A percentile compares a stretch with the other conserved stretches of the same genome.
These are phyloP conservation scores for Pezicula carpinea DNA, from an alignment of 2,329 filamentous ascomycete species.

Conservation along the genomic window DNA sequence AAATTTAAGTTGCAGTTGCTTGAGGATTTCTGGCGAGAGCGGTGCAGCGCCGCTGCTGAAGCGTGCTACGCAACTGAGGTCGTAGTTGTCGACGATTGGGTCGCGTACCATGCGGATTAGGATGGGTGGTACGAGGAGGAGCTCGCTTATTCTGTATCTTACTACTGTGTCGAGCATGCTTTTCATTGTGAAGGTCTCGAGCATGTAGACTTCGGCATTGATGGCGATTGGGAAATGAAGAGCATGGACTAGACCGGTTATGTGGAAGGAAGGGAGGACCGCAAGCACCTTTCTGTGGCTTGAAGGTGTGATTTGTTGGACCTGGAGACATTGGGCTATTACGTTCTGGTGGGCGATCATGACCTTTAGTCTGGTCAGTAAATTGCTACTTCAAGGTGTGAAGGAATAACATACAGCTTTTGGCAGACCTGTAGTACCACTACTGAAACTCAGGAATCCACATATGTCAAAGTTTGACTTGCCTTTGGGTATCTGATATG, in stretches of 20 bases:
- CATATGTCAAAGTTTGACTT: conserved; percentile 54
- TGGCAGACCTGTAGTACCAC: conserved; percentile 44
- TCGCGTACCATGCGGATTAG: conserved; percentile 57
- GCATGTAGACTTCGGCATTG: conserved; percentile 63
- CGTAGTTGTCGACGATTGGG: conserved; percentile 47
- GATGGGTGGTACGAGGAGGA: conserved; percentile 57
- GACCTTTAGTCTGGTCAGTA: conserved; percentile 28
- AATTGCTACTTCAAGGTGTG: background rate
- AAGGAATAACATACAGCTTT: conserved; percentile 33
- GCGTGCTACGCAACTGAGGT: conserved; percentile 48
- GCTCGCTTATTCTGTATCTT: conserved; percentile 48
- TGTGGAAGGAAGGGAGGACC: conserved; percentile 58
- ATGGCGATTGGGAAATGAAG: conserved; percentile 58
- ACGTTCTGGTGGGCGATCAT: conserved; percentile 51
- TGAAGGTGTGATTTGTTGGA: conserved; percentile 45
- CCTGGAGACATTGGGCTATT: conserved; percentile 57
- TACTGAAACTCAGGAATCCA: conserved; percentile 45
- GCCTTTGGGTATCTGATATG: conserved; percentile 44
- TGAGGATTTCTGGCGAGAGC: conserved; percentile 50
- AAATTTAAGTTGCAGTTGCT: conserved; percentile 50
- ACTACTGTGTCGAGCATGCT: conserved; percentile 48
- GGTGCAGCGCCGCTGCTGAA: conserved; percentile 60
- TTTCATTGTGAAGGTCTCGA: conserved; percentile 59
- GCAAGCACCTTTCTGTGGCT: conserved; percentile 48
- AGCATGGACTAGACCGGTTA: conserved; percentile 52